Conservation (phyloP, 139 green algal genomes). For the Monoraphidium neglectum region DNA sequence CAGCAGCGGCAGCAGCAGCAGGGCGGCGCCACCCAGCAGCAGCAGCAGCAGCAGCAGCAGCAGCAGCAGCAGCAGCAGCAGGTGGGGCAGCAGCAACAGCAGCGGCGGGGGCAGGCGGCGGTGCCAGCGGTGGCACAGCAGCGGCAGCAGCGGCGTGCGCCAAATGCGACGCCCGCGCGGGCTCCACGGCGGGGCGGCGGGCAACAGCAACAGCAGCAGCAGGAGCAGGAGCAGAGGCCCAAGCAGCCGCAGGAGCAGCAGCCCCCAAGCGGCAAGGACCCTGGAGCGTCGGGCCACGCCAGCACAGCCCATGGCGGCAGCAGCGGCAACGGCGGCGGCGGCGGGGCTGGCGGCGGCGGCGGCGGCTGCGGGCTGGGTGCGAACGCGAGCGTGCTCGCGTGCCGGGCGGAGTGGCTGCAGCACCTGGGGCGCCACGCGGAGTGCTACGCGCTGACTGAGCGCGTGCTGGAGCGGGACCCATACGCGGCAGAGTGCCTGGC, state of each 20-base stretch:
- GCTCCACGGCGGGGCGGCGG: neutral
- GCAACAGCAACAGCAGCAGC: conserved; percentile 13
- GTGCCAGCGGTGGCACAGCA: too few relatives aligned
- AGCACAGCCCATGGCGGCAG: conserved; percentile 1
- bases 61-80: conserved; percentile 12
- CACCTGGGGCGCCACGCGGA: conserved; percentile 50
- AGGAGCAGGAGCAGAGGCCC: conserved; percentile 4
- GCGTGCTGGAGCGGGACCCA: conserved; percentile 75
- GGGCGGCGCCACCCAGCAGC: neutral
- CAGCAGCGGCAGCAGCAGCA: neutral
- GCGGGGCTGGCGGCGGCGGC: neutral
- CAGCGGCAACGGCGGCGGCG: neutral
- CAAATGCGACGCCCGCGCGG: too few relatives aligned
- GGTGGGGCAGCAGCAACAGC: neutral
- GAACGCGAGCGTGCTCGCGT: conserved; percentile 76
- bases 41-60: conserved; percentile 16
- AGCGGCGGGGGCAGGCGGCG: conserved; percentile 3
- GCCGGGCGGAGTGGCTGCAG: conserved; percentile 76
- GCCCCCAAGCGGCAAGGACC: too few relatives aligned
- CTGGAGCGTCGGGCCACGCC: neutral
- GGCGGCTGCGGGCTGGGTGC: conserved; percentile 61
- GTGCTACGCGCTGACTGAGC: conserved; percentile 60
- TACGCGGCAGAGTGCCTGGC: conserved; percentile 66
- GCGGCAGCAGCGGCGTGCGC: too few relatives aligned
- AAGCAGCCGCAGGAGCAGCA: neutral